These are phyloP conservation scores for Dittrichia graveolens DNA, from an alignment of 129 eudicot genomes.

Conservation along the genomic window DNA sequence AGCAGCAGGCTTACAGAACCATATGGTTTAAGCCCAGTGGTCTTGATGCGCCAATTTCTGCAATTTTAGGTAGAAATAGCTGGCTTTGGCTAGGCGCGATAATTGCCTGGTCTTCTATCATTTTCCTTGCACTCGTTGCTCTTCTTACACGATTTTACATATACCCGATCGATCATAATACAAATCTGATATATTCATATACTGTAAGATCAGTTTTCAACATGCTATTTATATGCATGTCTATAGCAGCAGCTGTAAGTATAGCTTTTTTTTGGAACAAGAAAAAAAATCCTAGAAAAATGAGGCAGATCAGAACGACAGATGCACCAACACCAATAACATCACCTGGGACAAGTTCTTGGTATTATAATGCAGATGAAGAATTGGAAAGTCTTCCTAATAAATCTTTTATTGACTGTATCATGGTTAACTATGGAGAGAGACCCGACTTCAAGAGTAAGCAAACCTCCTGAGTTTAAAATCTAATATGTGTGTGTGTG, in stretches of 20 bases:
- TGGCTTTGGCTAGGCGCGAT: slow-evolving; percentile 54
- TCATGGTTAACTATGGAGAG: slow-evolving; percentile 46
- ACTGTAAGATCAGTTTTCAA: slow-evolving; percentile 31
- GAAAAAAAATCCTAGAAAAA: slow-evolving; percentile 36
- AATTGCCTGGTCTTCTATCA: slow-evolving; percentile 30
- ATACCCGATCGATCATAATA: slow-evolving; percentile 44
- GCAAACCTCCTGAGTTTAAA: slow-evolving; percentile 8
- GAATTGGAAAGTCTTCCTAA: slow-evolving; percentile 61
- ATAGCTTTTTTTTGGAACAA: slow-evolving; percentile 58
- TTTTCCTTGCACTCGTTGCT: slow-evolving; percentile 35
- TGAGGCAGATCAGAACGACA: slow-evolving; percentile 40
- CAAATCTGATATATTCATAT: slow-evolving; percentile 42
- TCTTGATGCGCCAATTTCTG: slow-evolving; percentile 46
- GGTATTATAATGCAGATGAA: slow-evolving; percentile 45
- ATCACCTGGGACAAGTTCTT: slow-evolving; percentile 46
- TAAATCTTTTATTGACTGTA: slow-evolving; percentile 33
- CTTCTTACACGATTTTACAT: slow-evolving; percentile 37
- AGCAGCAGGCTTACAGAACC: slow-evolving; percentile 37
- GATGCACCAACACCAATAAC: slow-evolving; percentile 42
- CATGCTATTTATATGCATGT: slow-evolving; percentile 42
- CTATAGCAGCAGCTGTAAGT: slow-evolving; percentile 41
- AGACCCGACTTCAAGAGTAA: slow-evolving; percentile 65
- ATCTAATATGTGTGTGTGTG: neutral
- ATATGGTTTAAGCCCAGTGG: slow-evolving; percentile 47
- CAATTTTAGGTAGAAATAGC: slow-evolving; percentile 41